These are phyloP conservation scores for Brassica carinata DNA, from an alignment of 345 rosid genomes.

Conservation along the genomic window DNA sequence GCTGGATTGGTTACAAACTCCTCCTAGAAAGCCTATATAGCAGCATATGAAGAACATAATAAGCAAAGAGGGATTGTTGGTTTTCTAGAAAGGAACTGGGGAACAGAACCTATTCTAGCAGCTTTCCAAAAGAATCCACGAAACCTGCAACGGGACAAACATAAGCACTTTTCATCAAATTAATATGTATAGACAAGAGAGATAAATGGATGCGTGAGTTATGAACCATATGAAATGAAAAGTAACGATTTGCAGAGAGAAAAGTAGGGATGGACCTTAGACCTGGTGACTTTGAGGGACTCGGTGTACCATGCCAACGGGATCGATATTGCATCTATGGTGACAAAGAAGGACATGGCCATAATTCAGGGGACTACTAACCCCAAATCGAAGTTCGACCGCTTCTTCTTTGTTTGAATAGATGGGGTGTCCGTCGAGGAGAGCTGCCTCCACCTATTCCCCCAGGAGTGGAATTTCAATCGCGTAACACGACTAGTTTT, in stretches of 20 bases:
- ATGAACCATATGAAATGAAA: not conserved
- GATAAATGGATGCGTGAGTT: not conserved
- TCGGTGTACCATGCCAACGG: too few species aligned
- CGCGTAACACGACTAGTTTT: too few species aligned
- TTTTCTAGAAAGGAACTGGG: not conserved
- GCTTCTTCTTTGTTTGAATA: too few species aligned
- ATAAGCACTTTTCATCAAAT: not conserved
- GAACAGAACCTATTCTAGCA: conserved; percentile 74
- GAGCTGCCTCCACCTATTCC: too few species aligned
- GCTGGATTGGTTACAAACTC: not conserved
- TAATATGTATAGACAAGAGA: not conserved
- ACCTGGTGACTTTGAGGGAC: too few species aligned
- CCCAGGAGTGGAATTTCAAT: too few species aligned
- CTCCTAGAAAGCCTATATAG: not conserved
- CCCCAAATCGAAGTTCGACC: too few species aligned
- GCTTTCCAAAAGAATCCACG: conserved; percentile 98
- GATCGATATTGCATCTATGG: too few species aligned
- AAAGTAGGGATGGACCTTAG: too few species aligned
- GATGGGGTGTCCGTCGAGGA: too few species aligned
- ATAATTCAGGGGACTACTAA: too few species aligned
- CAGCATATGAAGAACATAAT: not conserved
- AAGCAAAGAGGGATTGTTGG: not conserved
- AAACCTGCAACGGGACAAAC: conserved; percentile 52
- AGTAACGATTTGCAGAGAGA: not conserved
- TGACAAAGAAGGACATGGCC: too few species aligned